phyloP scores from a whole-genome alignment of 169 alveolate species.

The Plasmodium chabaudi region DNA sequence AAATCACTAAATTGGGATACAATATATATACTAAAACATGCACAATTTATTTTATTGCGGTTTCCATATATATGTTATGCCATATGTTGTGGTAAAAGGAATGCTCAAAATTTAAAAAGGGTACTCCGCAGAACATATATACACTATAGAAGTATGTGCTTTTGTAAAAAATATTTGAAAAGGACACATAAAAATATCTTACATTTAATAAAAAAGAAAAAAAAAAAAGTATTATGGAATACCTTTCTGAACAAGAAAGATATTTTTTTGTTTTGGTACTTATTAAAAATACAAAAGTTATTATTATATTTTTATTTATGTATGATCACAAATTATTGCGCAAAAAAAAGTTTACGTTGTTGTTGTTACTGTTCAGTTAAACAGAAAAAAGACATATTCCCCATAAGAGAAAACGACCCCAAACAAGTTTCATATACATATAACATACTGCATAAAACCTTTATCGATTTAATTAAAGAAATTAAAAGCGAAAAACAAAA shows the following conservation, averaged over 20 bases:
- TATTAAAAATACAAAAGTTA: constrained; percentile 38
- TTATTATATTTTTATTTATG: constrained; percentile 48
- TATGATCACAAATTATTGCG: constrained; percentile 5
- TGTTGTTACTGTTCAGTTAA: not conserved
- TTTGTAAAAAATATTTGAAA: not conserved
- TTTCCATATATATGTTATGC: constrained; percentile 33
- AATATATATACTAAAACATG: constrained; percentile 23
- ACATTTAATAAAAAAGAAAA: constrained; percentile 15
- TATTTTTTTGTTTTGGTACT: constrained; percentile 13
- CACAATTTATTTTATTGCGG: not conserved
- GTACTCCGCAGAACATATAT: not conserved
- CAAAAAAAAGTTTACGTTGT: not conserved
- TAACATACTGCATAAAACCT: not conserved
- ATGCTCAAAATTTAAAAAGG: not conserved
- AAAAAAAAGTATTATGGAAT: constrained; percentile 6
- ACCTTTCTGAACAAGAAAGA: constrained; percentile 11
- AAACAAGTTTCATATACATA: not conserved
- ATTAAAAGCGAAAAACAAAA: constrained; percentile 22
- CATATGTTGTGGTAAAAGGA: constrained; percentile 11
- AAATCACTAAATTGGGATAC: constrained; percentile 4
- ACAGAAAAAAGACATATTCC: not conserved
- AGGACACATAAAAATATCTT: not conserved
- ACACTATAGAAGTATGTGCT: not conserved
- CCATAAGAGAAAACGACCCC: not conserved
- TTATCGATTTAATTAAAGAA: constrained; percentile 20